Evolutionary conservation across 129 eudicot species (phyloP).

Genomic region (Cynara cardunculus): DNA sequence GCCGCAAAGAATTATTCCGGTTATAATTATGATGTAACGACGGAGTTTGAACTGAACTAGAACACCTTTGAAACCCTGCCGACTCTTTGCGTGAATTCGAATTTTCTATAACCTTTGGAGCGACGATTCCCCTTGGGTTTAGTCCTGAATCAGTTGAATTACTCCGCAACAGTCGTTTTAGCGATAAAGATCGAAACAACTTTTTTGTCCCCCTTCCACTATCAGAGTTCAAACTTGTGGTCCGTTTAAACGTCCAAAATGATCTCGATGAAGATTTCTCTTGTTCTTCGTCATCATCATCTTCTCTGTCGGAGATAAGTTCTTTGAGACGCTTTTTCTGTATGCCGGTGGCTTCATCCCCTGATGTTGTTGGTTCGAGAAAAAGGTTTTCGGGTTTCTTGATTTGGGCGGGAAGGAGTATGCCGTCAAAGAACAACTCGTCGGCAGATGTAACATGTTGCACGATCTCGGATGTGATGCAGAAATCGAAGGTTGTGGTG

Average conservation of each 20-base stretch:
- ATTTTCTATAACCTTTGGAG: constrained; percentile 29
- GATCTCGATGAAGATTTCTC: constrained; percentile 41
- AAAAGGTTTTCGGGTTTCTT: constrained; percentile 20
- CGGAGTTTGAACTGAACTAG: constrained; percentile 13
- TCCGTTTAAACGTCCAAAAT: constrained; percentile 75
- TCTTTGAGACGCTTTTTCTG: constrained; percentile 62
- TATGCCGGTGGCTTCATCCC: constrained; percentile 8
- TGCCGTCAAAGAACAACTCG: constrained; percentile 70
- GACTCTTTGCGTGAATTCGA: constrained; percentile 42
- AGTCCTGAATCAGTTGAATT: constrained; percentile 64
- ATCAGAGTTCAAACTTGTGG: constrained; percentile 59
- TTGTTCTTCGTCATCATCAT: constrained; percentile 28
- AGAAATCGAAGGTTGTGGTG: constrained; percentile 57
- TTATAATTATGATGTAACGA: not conserved
- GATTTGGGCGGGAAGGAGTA: constrained; percentile 63
- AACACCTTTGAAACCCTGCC: constrained; percentile 12
- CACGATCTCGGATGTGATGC: constrained; percentile 13
- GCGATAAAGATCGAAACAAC: constrained; percentile 45
- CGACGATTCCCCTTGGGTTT: constrained; percentile 26
- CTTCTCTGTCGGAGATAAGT: constrained; percentile 30
- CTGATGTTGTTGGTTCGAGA: not conserved
- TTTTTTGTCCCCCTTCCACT: constrained; percentile 34
- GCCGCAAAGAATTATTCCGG: constrained; percentile 20
- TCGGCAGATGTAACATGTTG: constrained; percentile 60
- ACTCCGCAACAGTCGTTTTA: constrained; percentile 44